Percentiles rank a stretch among this genome's conserved stretches.
Evolutionary conservation across 2,329 filamentous ascomycete species (phyloP).

Genomic region (Colletotrichum noveboracense): DNA sequence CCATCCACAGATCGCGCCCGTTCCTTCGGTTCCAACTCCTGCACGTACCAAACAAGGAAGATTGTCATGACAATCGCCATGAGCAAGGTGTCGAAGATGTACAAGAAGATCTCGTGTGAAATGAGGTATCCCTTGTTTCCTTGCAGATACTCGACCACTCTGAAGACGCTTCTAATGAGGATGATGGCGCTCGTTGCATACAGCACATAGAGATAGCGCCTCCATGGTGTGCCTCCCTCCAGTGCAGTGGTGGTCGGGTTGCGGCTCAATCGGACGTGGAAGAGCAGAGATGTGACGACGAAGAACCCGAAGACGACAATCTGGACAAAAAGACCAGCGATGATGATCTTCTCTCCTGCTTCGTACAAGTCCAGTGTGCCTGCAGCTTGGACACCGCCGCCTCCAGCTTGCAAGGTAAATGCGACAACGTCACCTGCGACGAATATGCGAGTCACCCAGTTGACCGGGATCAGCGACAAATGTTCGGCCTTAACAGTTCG

Average conservation of each 20-base stretch:
- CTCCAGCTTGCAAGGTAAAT: slow-evolving; percentile 46
- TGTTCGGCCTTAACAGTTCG: slow-evolving; percentile 26
- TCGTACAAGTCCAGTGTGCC: slow-evolving; percentile 12
- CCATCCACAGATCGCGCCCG: background rate
- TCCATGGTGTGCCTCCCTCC: slow-evolving; percentile 27
- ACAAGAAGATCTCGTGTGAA: slow-evolving; percentile 44
- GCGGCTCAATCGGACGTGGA: slow-evolving; percentile 38
- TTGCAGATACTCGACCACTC: slow-evolving; percentile 51
- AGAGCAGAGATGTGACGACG: slow-evolving; percentile 46
- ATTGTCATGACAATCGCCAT: slow-evolving; percentile 45
- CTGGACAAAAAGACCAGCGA: slow-evolving; percentile 58
- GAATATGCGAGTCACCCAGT: slow-evolving; percentile 51
- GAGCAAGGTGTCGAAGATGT: slow-evolving; percentile 45
- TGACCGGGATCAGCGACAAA: slow-evolving; percentile 22
- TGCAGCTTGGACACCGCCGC: slow-evolving; percentile 33
- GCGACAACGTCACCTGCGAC: slow-evolving; percentile 51
- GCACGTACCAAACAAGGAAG: slow-evolving; percentile 9
- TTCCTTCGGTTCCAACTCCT: background rate
- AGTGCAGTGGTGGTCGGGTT: slow-evolving; percentile 21
- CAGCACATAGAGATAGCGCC: slow-evolving; percentile 31
- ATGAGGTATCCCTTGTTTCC: slow-evolving; percentile 45
- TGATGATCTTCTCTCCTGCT: slow-evolving; percentile 51
- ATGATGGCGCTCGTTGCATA: slow-evolving; percentile 42
- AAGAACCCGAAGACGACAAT: slow-evolving; percentile 59
- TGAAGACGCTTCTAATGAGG: slow-evolving; percentile 48